Conservation (phyloP, 2,329 filamentous ascomycete genomes). For the Sporothrix schenckii region DNA sequence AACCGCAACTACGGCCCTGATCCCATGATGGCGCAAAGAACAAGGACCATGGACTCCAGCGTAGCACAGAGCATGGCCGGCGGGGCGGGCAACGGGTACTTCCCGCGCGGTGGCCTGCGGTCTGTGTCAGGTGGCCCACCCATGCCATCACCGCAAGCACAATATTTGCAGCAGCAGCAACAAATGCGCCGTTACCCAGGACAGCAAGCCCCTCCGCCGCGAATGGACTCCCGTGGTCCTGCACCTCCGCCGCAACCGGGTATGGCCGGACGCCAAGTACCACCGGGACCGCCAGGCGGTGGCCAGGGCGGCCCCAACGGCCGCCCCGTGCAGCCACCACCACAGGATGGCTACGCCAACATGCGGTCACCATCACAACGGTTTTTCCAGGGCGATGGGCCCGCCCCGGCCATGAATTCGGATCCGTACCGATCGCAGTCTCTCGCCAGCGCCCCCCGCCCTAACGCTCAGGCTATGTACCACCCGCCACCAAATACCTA, state of each 20-base stretch:
- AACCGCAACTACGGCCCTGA: conserved; percentile 42
- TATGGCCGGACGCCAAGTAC: conserved; percentile 25
- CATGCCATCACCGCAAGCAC: conserved; percentile 48
- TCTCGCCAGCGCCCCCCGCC: conserved; percentile 72
- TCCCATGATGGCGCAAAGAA: conserved; percentile 43
- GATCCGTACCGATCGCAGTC: conserved; percentile 93
- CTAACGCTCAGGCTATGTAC: conserved; percentile 64
- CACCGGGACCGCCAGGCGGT: background rate
- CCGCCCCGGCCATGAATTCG: conserved; percentile 73
- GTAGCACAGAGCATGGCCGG: conserved; percentile 42
- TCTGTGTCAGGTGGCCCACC: conserved; percentile 56
- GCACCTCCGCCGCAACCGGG: conserved; percentile 45
- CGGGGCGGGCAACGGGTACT: conserved; percentile 49
- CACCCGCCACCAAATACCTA: conserved; percentile 64
- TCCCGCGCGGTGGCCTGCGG: conserved; percentile 52
- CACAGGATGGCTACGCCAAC: conserved; percentile 48
- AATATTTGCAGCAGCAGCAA: conserved; percentile 55
- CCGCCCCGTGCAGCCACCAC: conserved; percentile 26
- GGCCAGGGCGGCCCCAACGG: conserved; percentile 37
- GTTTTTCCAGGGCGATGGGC: conserved; percentile 64
- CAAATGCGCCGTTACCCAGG: conserved; percentile 53
- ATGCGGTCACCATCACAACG: conserved; percentile 57
- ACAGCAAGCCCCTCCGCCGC: conserved; percentile 38
- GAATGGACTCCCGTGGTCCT: conserved; percentile 62
- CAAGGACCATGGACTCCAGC: conserved; percentile 50